Evolutionary conservation across 164 flowering plant genomes (phyloP), one percentile per base, ranked within the genome.

Genomic region (Warburgia ugandensis): DNA sequence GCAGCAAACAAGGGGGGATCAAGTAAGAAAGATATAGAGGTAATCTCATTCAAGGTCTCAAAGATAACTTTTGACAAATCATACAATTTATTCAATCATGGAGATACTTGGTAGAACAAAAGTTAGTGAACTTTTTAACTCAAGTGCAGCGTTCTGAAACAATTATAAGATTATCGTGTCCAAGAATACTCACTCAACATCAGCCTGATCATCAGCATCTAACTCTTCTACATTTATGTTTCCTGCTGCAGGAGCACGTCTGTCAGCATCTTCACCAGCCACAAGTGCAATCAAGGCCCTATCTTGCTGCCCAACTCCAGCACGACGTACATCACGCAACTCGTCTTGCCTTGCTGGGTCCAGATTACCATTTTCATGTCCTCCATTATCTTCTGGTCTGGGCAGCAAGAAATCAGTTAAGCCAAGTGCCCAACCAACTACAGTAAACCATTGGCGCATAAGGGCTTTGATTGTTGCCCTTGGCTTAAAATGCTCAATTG

Each of bases 351-450:
- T 75, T 52, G 51, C 80, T 29, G 61, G 78, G 42, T 80, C 94
- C 11, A 50, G 73, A 65, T 88, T 87, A 25, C 71, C 89, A 70
- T 71, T 73, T 66, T 86, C 95, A 57, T 77, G 89, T 23, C 68
- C 78, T 62, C 60, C 72, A 19, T n/a, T 78, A 39, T 86, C 97
- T 51, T 83, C 99, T 35, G 90, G 79, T 65, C 70, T 71, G 6
- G 99, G 97, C 59, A 94, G 75, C 56, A 94, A 68, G 45, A 73
- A 94, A 1, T 89, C 94, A 0, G 88, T 80, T 54, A 94, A 74
- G 44, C 96, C 89, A 65, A 94, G 96, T 11, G 90, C 84, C 97
- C 95, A 94, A 39, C 99, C 97, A 65, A 89, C 90, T 23, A 62
- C 92, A 0, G 70, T 74, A 66, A 94, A 89, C 99, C 99, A 94